A percentile compares a stretch with the other conserved stretches of the same genome.
Conservation (phyloP, 2,329 filamentous ascomycete genomes). For the Colletotrichum lindemuthianum region DNA sequence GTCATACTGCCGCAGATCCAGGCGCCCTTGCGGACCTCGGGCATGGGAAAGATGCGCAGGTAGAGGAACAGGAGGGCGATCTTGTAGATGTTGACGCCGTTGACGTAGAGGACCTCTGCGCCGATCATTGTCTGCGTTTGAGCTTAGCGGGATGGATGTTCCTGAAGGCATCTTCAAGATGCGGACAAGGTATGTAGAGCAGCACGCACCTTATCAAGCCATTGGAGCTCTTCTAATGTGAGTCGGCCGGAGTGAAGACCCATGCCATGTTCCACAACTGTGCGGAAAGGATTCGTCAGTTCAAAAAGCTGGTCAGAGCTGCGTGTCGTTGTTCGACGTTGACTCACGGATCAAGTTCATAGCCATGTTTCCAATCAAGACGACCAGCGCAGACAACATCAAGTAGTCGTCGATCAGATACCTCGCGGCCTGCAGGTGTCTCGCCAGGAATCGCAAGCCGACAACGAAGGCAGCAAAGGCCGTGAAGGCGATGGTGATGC, state of each 20-base stretch:
- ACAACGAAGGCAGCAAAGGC: slow-evolving; percentile 26
- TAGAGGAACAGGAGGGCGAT: slow-evolving; percentile 55
- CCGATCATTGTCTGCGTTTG: slow-evolving; percentile 20
- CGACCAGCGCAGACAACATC: slow-evolving; percentile 18
- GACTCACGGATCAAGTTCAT: slow-evolving; percentile 30
- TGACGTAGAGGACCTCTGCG: slow-evolving; percentile 33
- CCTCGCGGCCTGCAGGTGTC: slow-evolving; percentile 27
- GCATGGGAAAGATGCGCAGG: slow-evolving; percentile 51
- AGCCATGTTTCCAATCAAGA: slow-evolving; percentile 28
- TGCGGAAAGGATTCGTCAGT: neutral
- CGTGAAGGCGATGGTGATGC: slow-evolving; percentile 31
- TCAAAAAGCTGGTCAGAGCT: neutral
- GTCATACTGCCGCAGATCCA: slow-evolving; percentile 29
- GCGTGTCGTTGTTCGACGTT: rapidly evolving
- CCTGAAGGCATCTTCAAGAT: neutral
- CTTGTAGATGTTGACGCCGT: slow-evolving; percentile 42
- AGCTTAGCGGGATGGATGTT: neutral
- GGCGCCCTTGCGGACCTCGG: slow-evolving; percentile 39
- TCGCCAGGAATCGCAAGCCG: slow-evolving; percentile 23
- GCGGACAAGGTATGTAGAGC: neutral
- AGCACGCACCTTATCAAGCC: slow-evolving; percentile 22
- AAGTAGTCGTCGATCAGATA: slow-evolving; percentile 32
- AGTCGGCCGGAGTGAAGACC: slow-evolving; percentile 30
- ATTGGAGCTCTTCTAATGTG: slow-evolving; percentile 22
- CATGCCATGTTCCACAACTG: slow-evolving; percentile 27